Conservation (phyloP, 768 basidiomycete species). For the Calocera cornea region DNA sequence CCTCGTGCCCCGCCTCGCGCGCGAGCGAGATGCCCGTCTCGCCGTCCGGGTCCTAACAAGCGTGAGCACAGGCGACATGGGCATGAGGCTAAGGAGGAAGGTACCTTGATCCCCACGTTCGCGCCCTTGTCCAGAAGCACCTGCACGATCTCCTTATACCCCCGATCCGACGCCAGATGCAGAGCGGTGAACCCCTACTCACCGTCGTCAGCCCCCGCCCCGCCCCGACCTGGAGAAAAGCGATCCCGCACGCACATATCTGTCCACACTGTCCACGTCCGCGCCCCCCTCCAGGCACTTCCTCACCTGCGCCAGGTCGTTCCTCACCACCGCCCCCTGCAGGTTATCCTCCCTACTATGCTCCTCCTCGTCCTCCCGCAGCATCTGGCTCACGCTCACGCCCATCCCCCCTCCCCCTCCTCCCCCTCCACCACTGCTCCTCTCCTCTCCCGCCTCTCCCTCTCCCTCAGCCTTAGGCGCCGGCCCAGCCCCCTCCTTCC, state of each 20-base stretch:
- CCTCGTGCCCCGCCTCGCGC: constrained; percentile 39
- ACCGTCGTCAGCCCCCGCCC: background rate
- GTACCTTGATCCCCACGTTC: constrained; percentile 49
- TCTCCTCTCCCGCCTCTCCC: constrained; percentile 6
- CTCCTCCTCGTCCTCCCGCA: constrained; percentile 24
- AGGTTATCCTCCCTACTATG: constrained; percentile 28
- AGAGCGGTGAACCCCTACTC: constrained; percentile 74
- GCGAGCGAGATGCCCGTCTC: constrained; percentile 50
- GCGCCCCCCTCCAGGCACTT: constrained; percentile 29
- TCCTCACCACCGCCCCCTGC: constrained; percentile 51
- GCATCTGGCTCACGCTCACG: constrained; percentile 47
- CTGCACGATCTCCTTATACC: constrained; percentile 42
- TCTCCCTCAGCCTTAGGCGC: constrained; percentile 10
- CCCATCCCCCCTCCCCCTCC: constrained; percentile 41
- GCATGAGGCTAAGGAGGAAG: constrained; percentile 7
- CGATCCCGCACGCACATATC: constrained; percentile 60
- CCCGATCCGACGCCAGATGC: constrained; percentile 78
- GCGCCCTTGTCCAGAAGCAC: constrained; percentile 52
- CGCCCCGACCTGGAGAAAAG: background rate
- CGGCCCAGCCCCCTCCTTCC: constrained; percentile 32
- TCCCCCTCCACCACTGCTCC: no score
- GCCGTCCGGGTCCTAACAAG: constrained; percentile 49
- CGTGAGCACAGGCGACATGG: constrained; percentile 4
- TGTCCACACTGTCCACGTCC: constrained; percentile 50
- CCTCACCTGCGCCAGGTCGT: constrained; percentile 36